phyloP scores from a whole-genome alignment of 176 grass and related monocot genomes.

The Secale cereale region DNA sequence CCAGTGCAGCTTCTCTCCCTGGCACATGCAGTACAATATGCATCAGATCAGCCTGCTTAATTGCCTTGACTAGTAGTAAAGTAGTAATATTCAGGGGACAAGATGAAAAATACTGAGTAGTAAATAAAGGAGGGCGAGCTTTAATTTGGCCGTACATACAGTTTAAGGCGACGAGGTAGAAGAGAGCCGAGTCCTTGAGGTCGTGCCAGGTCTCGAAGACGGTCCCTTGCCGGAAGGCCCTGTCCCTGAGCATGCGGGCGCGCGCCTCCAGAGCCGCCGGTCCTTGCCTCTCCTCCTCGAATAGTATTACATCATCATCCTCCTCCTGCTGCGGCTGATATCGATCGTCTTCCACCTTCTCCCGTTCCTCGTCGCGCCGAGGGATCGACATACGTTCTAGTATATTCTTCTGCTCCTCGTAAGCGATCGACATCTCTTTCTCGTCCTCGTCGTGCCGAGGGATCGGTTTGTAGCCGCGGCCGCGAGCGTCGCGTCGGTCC shows the following conservation, averaged over 20 bases:
- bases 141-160: not conserved
- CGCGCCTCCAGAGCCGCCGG: not conserved
- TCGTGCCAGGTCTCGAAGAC: not conserved
- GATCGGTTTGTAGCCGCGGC: not conserved
- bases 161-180: slow-evolving; percentile 1
- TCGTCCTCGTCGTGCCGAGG: not conserved
- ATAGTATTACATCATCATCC: not conserved
- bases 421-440: not conserved
- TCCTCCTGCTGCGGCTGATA: not conserved
- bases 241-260: not conserved
- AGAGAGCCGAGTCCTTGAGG: not conserved
- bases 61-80: too few species aligned
- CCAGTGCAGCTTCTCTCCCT: not conserved
- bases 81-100: too few species aligned
- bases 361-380: too few species aligned
- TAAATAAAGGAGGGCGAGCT: too few species aligned
- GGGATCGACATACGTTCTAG: too few species aligned
- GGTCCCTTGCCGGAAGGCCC: not conserved
- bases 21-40: not conserved
- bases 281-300: not conserved
- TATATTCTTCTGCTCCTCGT: too few species aligned
- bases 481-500: not conserved
- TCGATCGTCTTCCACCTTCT: too few species aligned
- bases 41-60: too few species aligned
- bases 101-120: too few species aligned